Conservation (phyloP, 495 filamentous ascomycete genomes). For the Lasiosphaeria ovina region DNA sequence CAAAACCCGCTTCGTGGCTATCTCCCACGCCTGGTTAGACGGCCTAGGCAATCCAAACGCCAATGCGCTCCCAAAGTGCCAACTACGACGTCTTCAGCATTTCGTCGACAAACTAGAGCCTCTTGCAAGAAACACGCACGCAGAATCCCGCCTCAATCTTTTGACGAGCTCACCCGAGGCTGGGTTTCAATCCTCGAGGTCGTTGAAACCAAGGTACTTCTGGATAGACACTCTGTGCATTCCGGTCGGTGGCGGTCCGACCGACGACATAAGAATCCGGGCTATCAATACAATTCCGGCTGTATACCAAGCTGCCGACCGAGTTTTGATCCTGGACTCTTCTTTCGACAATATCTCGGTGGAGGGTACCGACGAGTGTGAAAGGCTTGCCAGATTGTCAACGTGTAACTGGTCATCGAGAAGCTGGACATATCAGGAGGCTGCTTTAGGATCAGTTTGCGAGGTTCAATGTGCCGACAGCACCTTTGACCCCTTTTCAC, state of each 20-base stretch:
- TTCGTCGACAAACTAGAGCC: conserved; percentile 17
- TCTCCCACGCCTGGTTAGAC: conserved; percentile 26
- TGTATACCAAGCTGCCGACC: conserved; percentile 23
- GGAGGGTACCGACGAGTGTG: conserved; percentile 17
- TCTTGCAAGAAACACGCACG: neutral
- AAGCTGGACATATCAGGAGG: conserved; percentile 24
- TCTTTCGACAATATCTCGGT: conserved; percentile 16
- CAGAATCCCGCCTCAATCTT: conserved; percentile 13
- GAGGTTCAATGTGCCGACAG: conserved; percentile 27
- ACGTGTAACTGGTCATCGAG: conserved; percentile 24
- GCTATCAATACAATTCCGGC: conserved; percentile 26
- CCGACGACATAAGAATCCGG: conserved; percentile 11
- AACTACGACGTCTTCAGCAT: conserved; percentile 18
- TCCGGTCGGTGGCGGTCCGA: conserved; percentile 10
- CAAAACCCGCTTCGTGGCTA: conserved; percentile 16
- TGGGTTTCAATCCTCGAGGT: conserved; percentile 16
- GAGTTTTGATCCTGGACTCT: conserved; percentile 23
- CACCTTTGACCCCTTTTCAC: conserved; percentile 19
- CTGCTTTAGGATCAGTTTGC: conserved; percentile 14
- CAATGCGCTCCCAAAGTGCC: conserved; percentile 26
- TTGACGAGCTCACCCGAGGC: conserved; percentile 17
- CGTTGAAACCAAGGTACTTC: conserved; percentile 16
- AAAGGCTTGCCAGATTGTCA: conserved; percentile 20
- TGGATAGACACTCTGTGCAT: conserved; percentile 30
- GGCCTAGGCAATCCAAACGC: conserved; percentile 17